Evolutionary conservation across 2,329 filamentous ascomycete genomes (phyloP).

Genomic region (Ophiostoma ips): DNA sequence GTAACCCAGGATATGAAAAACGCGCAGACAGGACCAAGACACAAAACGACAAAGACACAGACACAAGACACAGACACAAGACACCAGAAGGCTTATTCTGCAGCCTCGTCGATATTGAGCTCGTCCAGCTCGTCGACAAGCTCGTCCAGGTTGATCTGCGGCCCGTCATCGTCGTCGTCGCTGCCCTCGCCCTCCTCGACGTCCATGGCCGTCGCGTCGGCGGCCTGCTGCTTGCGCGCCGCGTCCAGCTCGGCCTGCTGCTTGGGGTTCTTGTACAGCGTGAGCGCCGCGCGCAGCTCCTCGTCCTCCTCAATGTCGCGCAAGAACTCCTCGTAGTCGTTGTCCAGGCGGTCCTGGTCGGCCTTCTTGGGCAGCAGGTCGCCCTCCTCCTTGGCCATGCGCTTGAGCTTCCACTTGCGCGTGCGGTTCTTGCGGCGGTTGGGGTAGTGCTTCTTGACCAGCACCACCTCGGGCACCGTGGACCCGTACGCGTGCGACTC

Average conservation of each 20-base stretch:
- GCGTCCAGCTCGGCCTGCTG: slow-evolving; percentile 26
- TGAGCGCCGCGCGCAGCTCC: slow-evolving; percentile 70
- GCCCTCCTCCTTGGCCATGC: slow-evolving; percentile 80
- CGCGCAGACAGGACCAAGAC: not conserved
- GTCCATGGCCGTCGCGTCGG: slow-evolving; percentile 22
- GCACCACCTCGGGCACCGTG: slow-evolving; percentile 76
- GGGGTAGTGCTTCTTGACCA: slow-evolving; percentile 95
- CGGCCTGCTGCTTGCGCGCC: slow-evolving; percentile 20
- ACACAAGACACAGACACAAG: not conserved
- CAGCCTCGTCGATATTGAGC: slow-evolving; percentile 50
- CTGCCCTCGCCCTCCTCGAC: slow-evolving; percentile 48
- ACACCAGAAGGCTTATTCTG: slow-evolving; percentile 5
- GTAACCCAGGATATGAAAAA: slow-evolving; percentile 1
- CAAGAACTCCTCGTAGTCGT: slow-evolving; percentile 95
- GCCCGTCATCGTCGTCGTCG: slow-evolving; percentile 46
- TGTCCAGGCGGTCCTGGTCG: slow-evolving; percentile 76
- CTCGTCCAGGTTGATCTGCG: slow-evolving; percentile 64
- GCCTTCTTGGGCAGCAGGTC: slow-evolving; percentile 76
- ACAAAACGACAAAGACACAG: not conserved
- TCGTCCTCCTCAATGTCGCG: slow-evolving; percentile 92
- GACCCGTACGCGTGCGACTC: slow-evolving; percentile 59
- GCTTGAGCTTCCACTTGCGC: slow-evolving; percentile 88
- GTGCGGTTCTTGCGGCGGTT: slow-evolving; percentile 63
- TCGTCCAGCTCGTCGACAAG: slow-evolving; percentile 89
- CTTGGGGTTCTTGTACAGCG: slow-evolving; percentile 63